Base-by-base conservation (phyloP, 768 basidiomycete genomes). In the Leccinum uliginosum region DNA sequence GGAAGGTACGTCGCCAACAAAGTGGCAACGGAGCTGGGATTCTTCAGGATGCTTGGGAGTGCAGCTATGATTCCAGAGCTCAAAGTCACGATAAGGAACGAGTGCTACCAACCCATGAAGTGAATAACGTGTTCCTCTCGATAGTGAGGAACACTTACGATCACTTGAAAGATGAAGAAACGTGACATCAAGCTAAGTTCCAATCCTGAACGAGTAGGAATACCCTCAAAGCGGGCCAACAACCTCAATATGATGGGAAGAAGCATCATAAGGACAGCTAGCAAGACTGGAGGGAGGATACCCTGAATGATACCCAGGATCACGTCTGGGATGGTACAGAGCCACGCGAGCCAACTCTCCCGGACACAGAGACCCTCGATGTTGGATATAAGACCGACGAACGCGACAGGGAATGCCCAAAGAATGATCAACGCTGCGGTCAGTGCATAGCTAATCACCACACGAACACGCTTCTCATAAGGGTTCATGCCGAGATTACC, bases 151-250 rank as follows among this genome's bases (percentile, higher is more conserved):
- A 45, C 4, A 83, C 91, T 61, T 73, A 95, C 92, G 53, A 97
- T 74, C 50, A 95, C 90, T 75, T 90, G 88, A 80, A 97, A 97
- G 60, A 92, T 75, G 75, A 96, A 96, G 75, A 80, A 98, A 21
- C 97, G 79, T 1, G 84, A 86, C 95, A 98, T 97, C 66, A 99
- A 73, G 51, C 87, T 90, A 5, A 97, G 80, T 64, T 99, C 96
- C 43, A 98, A 73, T 1, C 84, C 87, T 0, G 86, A 90, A 32
- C 80, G 79, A 62, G 89, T 86, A 0, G 96, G 94, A 19, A 93
- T 91, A 19, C 97, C 97, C 73, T 98, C 92, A 53, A 97, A 87
- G 19, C 82, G 77, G 12, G 85, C 91, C 27, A 98, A 75, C 21
- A 91, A 74, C 38, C 96, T 81, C 57, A 98, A 71, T 15, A 98